Evolutionary conservation across 2,329 filamentous ascomycete species (phyloP), one percentile per base, ranked within the genome.

Genomic region (Cladobotryum protrusum): DNA sequence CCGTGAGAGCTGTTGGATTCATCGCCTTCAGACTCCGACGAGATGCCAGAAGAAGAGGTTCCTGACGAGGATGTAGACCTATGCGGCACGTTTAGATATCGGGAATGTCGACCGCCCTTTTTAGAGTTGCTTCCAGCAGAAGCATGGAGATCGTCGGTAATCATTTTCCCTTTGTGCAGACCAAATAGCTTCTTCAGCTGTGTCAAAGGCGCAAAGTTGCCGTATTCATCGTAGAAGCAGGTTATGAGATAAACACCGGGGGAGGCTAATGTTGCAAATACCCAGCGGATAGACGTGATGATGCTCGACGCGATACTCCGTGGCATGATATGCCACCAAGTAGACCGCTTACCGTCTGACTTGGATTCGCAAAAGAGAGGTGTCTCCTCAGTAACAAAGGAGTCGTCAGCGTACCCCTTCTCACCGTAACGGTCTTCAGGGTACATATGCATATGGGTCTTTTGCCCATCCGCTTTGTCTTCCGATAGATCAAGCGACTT

Each of bases 241-340:
- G 87, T 85, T 53, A 91, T 81, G 49, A 96, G 70, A 68, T 92
- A 96, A 45, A 90, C 79, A 15, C 85, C 87, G 1, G 92, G 92
- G 18, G 86, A 83, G 20, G 86, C 80, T 53, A 97, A 71, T 13
- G 88, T 87, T 45, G 86, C 85, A 49, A 96, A 70, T 43, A 96
- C 76, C 72, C 88, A 87, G 57, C 84, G 83, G 59, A 95, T 76
- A 5, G 88, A 87, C 58, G 86, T 83, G 53, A 92, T 77, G 50
- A 96, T 72, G 52, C 83, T 82, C 51, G 80, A 79, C 39, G 83
- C 83, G 52, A 96, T 77, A 59, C 83, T 82, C 66, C 83, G 79
- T 15, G 87, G 83, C 54, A 89, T 71, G 33, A 71, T 59, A 54
- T 76, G 72, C 79, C 80, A 83, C 55, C 71, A 70, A 34, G 68